Base-by-base conservation (phyloP, 768 basidiomycete genomes). In the Suillus brevipes region DNA sequence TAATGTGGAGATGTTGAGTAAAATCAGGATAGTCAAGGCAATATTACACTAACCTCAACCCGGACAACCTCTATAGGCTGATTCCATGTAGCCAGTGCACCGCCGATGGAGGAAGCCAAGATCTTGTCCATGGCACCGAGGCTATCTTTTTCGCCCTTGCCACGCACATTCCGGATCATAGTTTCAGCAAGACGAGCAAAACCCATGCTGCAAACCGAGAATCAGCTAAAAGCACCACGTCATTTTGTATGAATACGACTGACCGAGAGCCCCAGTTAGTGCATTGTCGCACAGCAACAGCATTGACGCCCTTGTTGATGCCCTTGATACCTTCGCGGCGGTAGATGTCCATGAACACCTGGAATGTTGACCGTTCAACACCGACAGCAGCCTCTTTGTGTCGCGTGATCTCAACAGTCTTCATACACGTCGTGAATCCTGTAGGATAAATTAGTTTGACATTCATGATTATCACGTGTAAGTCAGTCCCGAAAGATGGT, bases 391-490 rank as follows among this genome's bases (percentile, higher is more conserved):
- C 92, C 71, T 94, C 91, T 79, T 99, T 99, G 73, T 92, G 91
- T 70, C 96, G 90, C 57, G 96, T 98, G 69, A 99, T 99, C 78
- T 97, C 95, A 67, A 87, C 97, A 25, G 97, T 99, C 81, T 99
- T 99, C 97, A 99, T 99, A 79, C 95, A 97, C 50, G 97, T 98
- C 79, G 95, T 97, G 82, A 99, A 95, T 71, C 97, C 95, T 97
- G 69, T 47, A 50, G 55, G 42, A 67, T 7, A 40, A 69, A 37
- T 61, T 45, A 77, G 66, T 45, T 61, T 65, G 62, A 28, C 0
- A 45, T 2, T 64, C 45, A n/a, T 37, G 28, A 47, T 10, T 3
- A 42, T 16, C 23, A 18, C 31, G 18, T 20, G 23, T 7, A 60
- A 36, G 23, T 67, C 52, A 53, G 61, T 65, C 66, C 60, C 64